These are phyloP conservation scores for Dendrobium officinale DNA, from an alignment of 106 monocot species.

Conservation along the genomic window DNA sequence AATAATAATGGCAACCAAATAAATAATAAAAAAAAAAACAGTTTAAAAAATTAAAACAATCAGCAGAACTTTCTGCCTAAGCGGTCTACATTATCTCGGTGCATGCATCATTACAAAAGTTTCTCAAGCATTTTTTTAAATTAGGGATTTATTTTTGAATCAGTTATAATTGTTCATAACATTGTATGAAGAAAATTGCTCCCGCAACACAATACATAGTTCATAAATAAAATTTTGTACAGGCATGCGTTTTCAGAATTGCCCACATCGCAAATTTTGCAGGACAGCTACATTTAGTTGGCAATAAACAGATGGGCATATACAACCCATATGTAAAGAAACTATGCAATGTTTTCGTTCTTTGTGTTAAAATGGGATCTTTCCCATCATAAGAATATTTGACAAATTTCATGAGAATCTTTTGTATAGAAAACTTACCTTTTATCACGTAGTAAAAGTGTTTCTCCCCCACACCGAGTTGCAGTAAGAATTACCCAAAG, in stretches of 20 bases:
- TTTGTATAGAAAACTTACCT: conserved; percentile 32
- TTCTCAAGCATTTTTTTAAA: background rate
- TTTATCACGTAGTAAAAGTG: conserved; percentile 37
- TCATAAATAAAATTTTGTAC: background rate
- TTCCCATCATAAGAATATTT: conserved; percentile 1
- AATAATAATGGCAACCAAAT: no score
- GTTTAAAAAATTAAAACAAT: no score
- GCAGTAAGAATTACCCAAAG: conserved; percentile 81
- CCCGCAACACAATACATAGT: background rate
- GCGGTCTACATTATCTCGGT: background rate
- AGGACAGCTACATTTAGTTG: background rate
- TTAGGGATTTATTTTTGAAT: background rate
- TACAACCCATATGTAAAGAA: background rate
- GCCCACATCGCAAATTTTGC: background rate
- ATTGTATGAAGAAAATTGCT: background rate
- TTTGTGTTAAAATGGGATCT: background rate
- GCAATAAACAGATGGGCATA: background rate
- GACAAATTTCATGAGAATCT: conserved; percentile 1
- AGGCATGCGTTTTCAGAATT: background rate
- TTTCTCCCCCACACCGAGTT: conserved; percentile 95
- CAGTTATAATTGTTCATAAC: background rate
- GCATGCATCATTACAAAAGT: background rate
- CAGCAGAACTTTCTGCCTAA: no score
- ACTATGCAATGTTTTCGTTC: background rate
- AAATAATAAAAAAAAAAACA: no score